Base-by-base conservation (phyloP, 495 filamentous ascomycete species). In the Evernia prunastri region DNA sequence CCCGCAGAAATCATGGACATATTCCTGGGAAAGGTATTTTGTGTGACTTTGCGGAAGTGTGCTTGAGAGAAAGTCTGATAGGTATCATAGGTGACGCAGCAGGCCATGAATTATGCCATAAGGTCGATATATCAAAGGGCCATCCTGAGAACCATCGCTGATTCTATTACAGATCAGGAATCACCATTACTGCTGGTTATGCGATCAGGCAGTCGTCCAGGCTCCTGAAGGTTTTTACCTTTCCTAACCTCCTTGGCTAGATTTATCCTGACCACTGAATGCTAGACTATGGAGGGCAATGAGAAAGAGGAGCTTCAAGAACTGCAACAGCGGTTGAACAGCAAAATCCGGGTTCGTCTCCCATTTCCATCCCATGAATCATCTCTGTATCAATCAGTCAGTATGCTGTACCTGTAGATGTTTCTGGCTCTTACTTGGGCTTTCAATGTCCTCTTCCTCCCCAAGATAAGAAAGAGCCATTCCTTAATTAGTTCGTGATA, bases 91-190 rank as follows among this genome's bases (percentile, higher is more conserved):
- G 76, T 89, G 69, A 89, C 87, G 56, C 82, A 88, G 71, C 91
- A 96, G 77, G 90, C 91, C 56, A 87, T 92, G 84, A 96, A 91
- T 76, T 92, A 90, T 82, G 91, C 90, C 74, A 89, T 96, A 66
- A 79, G 86, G 81, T 86, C 75, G 13, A 60, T 42, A 43, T 45
- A 37, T 40, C 40, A 40, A 43, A 13, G 40, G 0, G 20, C 9
- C 0, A 27, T 0, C 2, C 25, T 23, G 12, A 43, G 17, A n/a
- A 23, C 59, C 54, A 58, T 18, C 49, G 39, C 47, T 74, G 49
- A 71, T 60, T 1, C 17, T 49, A 9, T 40, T 64, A 17, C 63
- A 88, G 88, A 66, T 94, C 90, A n/a, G 95, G 92, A 47, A 86
- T 99, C 63, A 86, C 87, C 15, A 85, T 97, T 60, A 96, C 94